Percentiles rank a stretch among this genome's conserved stretches.
Conservation (phyloP, 768 basidiomycete species). For the Xerocomus brunneocitrinus region DNA sequence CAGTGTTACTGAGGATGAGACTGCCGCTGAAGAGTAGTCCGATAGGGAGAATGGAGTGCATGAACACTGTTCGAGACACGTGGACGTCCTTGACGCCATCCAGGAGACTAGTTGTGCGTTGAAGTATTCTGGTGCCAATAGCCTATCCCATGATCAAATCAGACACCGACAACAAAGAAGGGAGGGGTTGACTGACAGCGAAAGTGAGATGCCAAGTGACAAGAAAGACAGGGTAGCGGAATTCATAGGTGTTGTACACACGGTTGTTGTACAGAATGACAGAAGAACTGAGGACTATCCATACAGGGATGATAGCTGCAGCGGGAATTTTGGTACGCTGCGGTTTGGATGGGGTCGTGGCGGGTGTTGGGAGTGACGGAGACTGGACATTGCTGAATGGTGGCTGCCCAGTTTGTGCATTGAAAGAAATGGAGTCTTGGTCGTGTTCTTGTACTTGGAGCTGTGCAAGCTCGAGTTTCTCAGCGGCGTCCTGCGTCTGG, state of each 20-base stretch:
- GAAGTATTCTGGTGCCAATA: constrained; percentile 80
- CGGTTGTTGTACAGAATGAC: constrained; percentile 98
- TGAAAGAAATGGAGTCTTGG: constrained; percentile 5
- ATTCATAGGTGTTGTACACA: constrained; percentile 75
- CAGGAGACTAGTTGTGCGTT: constrained; percentile 75
- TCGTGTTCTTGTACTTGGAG: constrained; percentile 19
- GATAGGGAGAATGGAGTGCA: constrained; percentile 87
- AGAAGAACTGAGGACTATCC: constrained; percentile 84
- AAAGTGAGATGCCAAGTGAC: constrained; percentile 83
- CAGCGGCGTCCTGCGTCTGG: constrained; percentile 4
- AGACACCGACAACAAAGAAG: constrained; percentile 1
- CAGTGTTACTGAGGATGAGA: constrained; percentile 87
- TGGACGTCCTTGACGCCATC: constrained; percentile 76
- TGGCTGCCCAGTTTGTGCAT: background rate
- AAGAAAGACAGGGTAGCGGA: constrained; percentile 89
- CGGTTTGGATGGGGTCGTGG: constrained; percentile 38
- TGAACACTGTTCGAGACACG: constrained; percentile 73
- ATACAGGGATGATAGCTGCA: constrained; percentile 77
- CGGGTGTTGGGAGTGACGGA: constrained; percentile 53
- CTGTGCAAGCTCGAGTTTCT: constrained; percentile 20
- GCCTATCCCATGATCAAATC: constrained; percentile 37
- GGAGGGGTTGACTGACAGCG: constrained; percentile 41
- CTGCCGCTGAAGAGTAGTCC: constrained; percentile 91
- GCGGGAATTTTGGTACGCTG: constrained; percentile 57
- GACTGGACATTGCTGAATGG: constrained; percentile 4